Conservation (phyloP, 192 early-diverging fungal genomes). For the Lunasporangiospora selenospora region DNA sequence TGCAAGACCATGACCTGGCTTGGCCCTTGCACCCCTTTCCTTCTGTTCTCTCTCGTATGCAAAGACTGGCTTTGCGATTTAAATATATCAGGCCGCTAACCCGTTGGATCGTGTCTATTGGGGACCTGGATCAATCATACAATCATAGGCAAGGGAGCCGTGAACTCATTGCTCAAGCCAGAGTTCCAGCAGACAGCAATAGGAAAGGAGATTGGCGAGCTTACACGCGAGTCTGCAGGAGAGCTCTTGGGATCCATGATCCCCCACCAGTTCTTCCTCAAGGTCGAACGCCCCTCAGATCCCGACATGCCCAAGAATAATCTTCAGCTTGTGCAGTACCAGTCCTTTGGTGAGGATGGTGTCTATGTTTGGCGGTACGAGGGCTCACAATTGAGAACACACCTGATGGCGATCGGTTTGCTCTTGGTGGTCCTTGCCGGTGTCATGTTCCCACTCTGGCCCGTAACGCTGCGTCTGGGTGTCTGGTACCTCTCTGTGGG, state of each 20-base stretch:
- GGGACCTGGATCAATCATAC: too few species aligned
- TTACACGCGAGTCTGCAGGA: conserved; percentile 54
- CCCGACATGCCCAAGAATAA: conserved; percentile 54
- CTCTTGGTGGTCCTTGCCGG: conserved; percentile 85
- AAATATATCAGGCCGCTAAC: too few species aligned
- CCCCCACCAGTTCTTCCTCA: conserved; percentile 75
- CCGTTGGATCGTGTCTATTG: too few species aligned
- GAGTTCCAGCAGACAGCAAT: conserved; percentile 61
- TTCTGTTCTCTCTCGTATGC: not conserved
- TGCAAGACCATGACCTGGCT: not conserved
- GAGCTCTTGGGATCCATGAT: conserved; percentile 72
- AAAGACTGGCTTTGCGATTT: too few species aligned
- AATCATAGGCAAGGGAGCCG: conserved; percentile 73
- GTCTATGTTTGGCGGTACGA: conserved; percentile 97
- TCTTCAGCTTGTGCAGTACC: conserved; percentile 61
- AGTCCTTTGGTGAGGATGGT: conserved; percentile 77
- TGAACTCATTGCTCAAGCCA: conserved; percentile 67
- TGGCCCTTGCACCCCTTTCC: not conserved
- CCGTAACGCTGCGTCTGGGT: conserved; percentile 75
- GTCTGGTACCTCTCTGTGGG: conserved; percentile 92
- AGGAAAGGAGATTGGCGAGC: conserved; percentile 53
- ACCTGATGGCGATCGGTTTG: conserved; percentile 81
- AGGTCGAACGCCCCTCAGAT: conserved; percentile 66
- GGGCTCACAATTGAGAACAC: conserved; percentile 80
- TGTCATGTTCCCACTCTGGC: conserved; percentile 99